Base-by-base conservation (phyloP, 2,329 filamentous ascomycete genomes). In the Boeremia exigua region DNA sequence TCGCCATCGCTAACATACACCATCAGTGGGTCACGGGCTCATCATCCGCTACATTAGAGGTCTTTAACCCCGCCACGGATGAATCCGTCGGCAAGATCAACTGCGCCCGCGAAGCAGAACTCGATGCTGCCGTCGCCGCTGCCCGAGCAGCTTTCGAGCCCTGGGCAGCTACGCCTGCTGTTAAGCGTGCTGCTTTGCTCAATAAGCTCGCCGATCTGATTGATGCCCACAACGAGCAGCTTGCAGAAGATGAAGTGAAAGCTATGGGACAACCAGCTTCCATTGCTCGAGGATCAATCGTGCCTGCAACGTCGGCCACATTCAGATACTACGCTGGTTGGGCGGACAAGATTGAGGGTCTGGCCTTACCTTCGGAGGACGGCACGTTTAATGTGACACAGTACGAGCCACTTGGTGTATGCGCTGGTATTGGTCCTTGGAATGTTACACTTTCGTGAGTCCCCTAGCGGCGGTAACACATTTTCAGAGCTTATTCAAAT, bases 391-490 rank as follows among this genome's bases (percentile, higher is more conserved):
- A 61, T 48, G 67, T 71, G 19, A 62, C 71, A 3, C 61, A 64
- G 33, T 70, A 73, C 42, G 67, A 73, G 27, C 67, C 70, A 1
- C 44, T 73, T 23, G 67, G 68, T 25, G 70, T 72, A 8, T 71
- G 67, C 44, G 66, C 70, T 9, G 66, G 64, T 4, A 66, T 72
- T 37, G 64, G 63, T 14, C 67, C 68, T 15, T 72, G 68, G 68
- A 71, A 71, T 44, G 67, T 43, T 1, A 54, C 52, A 1, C 40
- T 47, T 3, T 33, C 56, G 3, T 34, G 12, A 34, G 32, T 34
- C 12, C 14, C 14, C 14, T 34, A 8, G 6, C 14, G 32, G 6
- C 14, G 6, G 14, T 34, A 12, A 15, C 6, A 34, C n/a, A 34
- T 5, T 6, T 12, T 34, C 32, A 34, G 12, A 12, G 32, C 32